These are phyloP conservation scores for Trichomonas vaginalis DNA, from an alignment of 208 protist species.

Conservation along the genomic window DNA sequence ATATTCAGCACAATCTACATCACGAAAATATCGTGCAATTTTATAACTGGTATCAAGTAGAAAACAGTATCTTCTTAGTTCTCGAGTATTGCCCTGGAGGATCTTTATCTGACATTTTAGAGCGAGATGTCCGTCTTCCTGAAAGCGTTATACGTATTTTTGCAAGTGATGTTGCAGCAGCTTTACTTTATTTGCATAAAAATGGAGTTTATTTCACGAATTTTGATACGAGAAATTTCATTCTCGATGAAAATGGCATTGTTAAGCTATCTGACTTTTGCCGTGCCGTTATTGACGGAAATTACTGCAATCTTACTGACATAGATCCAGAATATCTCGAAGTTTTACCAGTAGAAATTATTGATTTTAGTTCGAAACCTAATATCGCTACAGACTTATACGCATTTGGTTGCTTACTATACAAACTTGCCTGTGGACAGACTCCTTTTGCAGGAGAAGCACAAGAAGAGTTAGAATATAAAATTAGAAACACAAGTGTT, in stretches of 20 bases:
- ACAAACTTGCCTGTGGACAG: not conserved
- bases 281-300: not conserved
- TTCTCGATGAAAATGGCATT: not conserved
- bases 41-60: not conserved
- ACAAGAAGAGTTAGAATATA: not conserved
- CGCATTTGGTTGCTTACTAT: not conserved
- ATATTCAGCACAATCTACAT: not conserved
- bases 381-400: not conserved
- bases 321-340: not conserved
- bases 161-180: not conserved
- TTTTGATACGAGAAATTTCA: not conserved
- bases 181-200: not conserved
- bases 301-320: not conserved
- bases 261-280: not conserved
- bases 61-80: not conserved
- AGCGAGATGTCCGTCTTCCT: not conserved
- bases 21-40: conserved; percentile 7
- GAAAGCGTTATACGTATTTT: not conserved
- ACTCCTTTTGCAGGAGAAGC: not conserved
- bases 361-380: not conserved
- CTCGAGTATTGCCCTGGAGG: conserved; percentile 14
- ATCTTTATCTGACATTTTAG: not conserved
- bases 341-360: not conserved
- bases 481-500: not conserved
- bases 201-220: not conserved